Evolutionary conservation across 805 yeast genomes (phyloP).

Genomic region (Allodekkera sacchari): DNA sequence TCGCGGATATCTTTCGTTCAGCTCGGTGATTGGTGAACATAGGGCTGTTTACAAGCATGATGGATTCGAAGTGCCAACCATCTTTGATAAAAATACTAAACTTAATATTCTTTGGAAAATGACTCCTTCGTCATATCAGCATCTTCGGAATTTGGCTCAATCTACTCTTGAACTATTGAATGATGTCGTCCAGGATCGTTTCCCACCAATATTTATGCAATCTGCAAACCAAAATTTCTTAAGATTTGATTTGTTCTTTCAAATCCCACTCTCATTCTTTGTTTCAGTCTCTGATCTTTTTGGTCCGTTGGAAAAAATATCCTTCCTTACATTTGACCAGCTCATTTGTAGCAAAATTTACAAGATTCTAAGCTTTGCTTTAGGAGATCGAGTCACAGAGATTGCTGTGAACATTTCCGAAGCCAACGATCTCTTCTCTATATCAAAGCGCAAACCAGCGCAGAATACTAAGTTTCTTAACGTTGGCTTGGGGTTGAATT

Average conservation of each 20-base stretch:
- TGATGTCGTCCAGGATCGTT: slow-evolving; percentile 78
- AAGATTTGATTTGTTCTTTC: slow-evolving; percentile 58
- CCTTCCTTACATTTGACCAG: slow-evolving; percentile 62
- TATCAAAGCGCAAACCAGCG: slow-evolving; percentile 46
- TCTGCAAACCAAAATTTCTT: slow-evolving; percentile 44
- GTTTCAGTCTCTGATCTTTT: slow-evolving; percentile 36
- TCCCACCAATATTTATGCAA: slow-evolving; percentile 65
- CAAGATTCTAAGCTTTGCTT: slow-evolving; percentile 46
- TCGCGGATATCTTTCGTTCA: slow-evolving; percentile 60
- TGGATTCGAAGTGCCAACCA: slow-evolving; percentile 67
- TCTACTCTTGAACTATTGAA: slow-evolving; percentile 62
- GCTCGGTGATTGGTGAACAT: slow-evolving; percentile 42
- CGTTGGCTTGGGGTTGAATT: slow-evolving; percentile 61
- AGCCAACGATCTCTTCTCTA: slow-evolving; percentile 25
- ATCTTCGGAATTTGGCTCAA: slow-evolving; percentile 56
- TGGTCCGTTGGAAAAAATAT: slow-evolving; percentile 64
- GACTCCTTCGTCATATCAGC: slow-evolving; percentile 56
- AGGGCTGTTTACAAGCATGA: slow-evolving; percentile 36
- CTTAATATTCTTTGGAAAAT: slow-evolving; percentile 77
- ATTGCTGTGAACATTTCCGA: slow-evolving; percentile 24
- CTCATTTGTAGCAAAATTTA: slow-evolving; percentile 55
- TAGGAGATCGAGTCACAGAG: slow-evolving; percentile 40
- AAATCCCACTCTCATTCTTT: slow-evolving; percentile 37
- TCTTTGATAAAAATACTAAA: slow-evolving; percentile 69
- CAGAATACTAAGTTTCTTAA: slow-evolving; percentile 26